phyloP scores from a whole-genome alignment of 169 alveolate genomes.

The Cryptosporidium sp. region DNA sequence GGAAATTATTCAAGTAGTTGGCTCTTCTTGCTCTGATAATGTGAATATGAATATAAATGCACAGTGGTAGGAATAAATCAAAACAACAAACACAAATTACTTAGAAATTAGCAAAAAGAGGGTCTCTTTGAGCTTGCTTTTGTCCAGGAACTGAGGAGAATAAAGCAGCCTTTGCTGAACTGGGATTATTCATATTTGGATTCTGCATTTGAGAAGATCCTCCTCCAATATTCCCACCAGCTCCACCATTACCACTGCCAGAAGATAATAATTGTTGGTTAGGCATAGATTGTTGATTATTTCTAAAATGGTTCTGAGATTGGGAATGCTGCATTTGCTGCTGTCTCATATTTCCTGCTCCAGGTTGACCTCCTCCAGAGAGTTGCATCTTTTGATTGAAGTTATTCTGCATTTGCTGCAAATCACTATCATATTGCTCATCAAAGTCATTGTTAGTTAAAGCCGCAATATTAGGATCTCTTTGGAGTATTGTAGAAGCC shows the following conservation, averaged over 20 bases:
- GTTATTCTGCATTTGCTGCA: conserved; percentile 63
- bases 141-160: conserved; percentile 60
- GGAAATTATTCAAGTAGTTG: no score
- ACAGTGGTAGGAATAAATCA: neutral
- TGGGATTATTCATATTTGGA: neutral
- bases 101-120: conserved; percentile 62
- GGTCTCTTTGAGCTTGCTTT: conserved; percentile 65
- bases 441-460: conserved; percentile 63
- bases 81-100: no score
- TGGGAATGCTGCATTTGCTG: conserved; percentile 29
- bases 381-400: conserved; percentile 48
- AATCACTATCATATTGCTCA: conserved; percentile 63
- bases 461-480: conserved; percentile 83
- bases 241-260: neutral
- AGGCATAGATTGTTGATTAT: conserved; percentile 33
- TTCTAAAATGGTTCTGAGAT: conserved; percentile 19
- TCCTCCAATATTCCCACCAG: neutral
- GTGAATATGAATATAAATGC: no score
- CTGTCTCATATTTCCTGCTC: conserved; percentile 22
- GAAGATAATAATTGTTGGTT: neutral
- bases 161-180: conserved; percentile 49
- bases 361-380: neutral
- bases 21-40: no score
- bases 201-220: conserved; percentile 4
- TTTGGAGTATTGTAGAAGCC: conserved; percentile 83